phyloP scores from a whole-genome alignment of 345 rosid genomes.

The Eucalyptus erythrocorys region DNA sequence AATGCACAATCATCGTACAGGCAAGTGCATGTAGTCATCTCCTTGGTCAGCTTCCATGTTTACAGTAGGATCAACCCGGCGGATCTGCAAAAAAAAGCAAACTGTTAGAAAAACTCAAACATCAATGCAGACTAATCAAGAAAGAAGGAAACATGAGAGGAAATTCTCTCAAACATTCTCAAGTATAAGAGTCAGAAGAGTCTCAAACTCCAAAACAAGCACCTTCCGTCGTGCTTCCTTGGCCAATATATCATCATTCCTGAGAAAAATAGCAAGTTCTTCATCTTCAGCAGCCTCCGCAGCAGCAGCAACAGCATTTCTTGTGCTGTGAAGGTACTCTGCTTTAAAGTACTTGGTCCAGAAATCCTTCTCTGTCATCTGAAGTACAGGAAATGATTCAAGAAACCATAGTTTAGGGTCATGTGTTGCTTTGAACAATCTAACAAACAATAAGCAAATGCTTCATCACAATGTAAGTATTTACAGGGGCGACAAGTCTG shows the following conservation, averaged over 20 bases:
- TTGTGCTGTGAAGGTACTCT: conserved; percentile 73
- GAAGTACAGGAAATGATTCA: neutral
- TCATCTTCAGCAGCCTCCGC: conserved; percentile 99
- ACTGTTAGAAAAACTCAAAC: neutral
- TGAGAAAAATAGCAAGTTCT: conserved; percentile 85
- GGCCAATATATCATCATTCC: conserved; percentile 82
- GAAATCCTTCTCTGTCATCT: conserved; percentile 91
- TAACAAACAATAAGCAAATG: neutral
- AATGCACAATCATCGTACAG: conserved; percentile 24
- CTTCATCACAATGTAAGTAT: neutral
- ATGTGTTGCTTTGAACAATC: neutral
- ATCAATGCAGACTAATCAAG: neutral
- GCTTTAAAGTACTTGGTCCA: conserved; percentile 98
- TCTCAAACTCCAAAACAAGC: neutral
- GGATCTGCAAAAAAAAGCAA: conserved; percentile 40
- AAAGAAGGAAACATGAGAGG: neutral
- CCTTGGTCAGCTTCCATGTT: conserved; percentile 94
- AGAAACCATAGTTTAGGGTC: neutral
- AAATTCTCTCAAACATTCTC: neutral
- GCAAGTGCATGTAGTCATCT: conserved; percentile 93
- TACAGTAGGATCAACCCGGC: conserved; percentile 88
- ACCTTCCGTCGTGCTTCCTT: conserved; percentile 77
- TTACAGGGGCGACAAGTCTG: neutral
- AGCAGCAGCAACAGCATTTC: conserved; percentile 61
- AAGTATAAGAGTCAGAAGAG: neutral